These are phyloP conservation scores for Moesziomyces antarcticus DNA, from an alignment of 1,284 basidiomycete genomes.

Conservation along the genomic window DNA sequence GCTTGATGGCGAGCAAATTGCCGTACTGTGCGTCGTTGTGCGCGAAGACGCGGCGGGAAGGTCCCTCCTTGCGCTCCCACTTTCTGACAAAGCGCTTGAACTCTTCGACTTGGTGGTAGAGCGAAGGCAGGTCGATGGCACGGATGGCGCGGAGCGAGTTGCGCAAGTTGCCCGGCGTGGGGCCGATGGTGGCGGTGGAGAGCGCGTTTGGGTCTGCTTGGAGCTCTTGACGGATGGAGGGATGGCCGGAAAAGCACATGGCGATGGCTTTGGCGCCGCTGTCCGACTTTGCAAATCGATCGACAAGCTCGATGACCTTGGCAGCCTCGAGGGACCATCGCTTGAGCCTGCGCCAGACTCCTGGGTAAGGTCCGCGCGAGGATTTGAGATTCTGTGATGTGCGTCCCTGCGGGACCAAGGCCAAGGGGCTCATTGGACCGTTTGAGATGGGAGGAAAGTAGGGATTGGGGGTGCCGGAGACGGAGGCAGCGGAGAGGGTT, in stretches of 20 bases:
- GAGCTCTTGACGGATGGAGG: constrained; percentile 37
- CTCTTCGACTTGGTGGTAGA: constrained; percentile 53
- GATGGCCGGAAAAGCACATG: constrained; percentile 44
- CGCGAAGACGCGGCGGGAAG: constrained; percentile 59
- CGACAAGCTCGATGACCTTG: constrained; percentile 63
- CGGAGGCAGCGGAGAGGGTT: constrained; percentile 20
- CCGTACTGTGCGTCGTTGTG: constrained; percentile 66
- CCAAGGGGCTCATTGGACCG: constrained; percentile 46
- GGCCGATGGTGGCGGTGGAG: constrained; percentile 30
- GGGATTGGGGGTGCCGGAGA: constrained; percentile 35
- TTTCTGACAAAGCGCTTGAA: constrained; percentile 59
- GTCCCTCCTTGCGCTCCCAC: constrained; percentile 60
- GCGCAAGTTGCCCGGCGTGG: constrained; percentile 43
- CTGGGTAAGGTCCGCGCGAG: constrained; percentile 58
- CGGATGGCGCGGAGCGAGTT: constrained; percentile 53
- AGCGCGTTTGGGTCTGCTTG: constrained; percentile 21
- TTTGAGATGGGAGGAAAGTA: constrained; percentile 39
- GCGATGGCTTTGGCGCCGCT: constrained; percentile 53
- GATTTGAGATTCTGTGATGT: constrained; percentile 12
- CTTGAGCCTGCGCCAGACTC: constrained; percentile 66
- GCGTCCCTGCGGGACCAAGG: constrained; percentile 31
- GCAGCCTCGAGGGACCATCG: constrained; percentile 65
- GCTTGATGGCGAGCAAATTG: constrained; percentile 60
- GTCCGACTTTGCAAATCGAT: constrained; percentile 50
- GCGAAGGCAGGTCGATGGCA: constrained; percentile 56